phyloP scores from a whole-genome alignment of 2,329 filamentous ascomycete species.

The Ophiobolus disseminans region DNA sequence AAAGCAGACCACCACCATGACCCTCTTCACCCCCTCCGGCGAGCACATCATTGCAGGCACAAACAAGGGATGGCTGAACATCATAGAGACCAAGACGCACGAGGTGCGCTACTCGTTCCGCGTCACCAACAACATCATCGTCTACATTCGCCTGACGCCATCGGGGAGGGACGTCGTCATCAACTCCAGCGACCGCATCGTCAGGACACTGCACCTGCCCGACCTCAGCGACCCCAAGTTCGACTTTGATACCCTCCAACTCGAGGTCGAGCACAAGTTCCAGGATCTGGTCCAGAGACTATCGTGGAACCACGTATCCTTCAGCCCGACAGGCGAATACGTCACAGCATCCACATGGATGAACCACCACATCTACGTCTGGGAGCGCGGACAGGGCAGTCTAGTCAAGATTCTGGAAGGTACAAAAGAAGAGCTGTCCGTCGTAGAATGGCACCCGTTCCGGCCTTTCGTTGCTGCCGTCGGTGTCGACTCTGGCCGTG shows the following conservation, averaged over 20 bases:
- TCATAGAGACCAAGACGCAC: constrained; percentile 82
- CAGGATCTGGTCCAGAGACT: constrained; percentile 95
- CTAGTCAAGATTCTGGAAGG: constrained; percentile 96
- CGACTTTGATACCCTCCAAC: constrained; percentile 82
- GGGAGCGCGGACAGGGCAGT: constrained; percentile 93
- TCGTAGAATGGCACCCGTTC: constrained; percentile 95
- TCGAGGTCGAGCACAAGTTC: constrained; percentile 96
- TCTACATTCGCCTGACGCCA: constrained; percentile 80
- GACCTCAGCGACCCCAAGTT: constrained; percentile 70
- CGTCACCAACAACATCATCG: constrained; percentile 85
- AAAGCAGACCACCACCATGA: constrained; percentile 92
- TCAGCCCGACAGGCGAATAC: constrained; percentile 93
- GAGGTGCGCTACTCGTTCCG: constrained; percentile 89
- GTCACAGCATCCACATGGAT: constrained; percentile 96
- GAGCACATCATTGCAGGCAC: constrained; percentile 92
- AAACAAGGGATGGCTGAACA: constrained; percentile 94
- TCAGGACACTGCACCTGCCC: constrained; percentile 89
- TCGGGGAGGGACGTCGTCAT: constrained; percentile 89
- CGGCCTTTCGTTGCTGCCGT: constrained; percentile 88
- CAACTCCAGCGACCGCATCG: constrained; percentile 93
- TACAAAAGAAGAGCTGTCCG: constrained; percentile 92
- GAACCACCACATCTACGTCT: constrained; percentile 98
- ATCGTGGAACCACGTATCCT: constrained; percentile 96
- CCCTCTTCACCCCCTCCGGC: constrained; percentile 84
- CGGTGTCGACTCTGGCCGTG: constrained; percentile 87